phyloP scores from a whole-genome alignment of 2,329 filamentous ascomycete species.

The Venturia asperata region DNA sequence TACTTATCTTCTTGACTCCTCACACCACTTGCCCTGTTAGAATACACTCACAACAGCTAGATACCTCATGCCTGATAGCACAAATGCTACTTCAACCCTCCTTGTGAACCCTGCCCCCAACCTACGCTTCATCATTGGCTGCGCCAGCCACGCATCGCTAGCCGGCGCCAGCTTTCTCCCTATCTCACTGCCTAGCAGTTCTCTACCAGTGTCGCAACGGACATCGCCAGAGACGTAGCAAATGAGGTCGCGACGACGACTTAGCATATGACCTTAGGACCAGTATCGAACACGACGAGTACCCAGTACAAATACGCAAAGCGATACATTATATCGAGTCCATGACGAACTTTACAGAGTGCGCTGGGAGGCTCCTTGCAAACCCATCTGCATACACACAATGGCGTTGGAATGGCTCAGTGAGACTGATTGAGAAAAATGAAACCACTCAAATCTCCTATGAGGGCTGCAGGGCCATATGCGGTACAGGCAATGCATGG shows the following conservation, averaged over 20 bases:
- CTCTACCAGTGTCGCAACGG: no score
- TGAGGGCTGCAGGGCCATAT: constrained; percentile 19
- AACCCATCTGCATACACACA: constrained; percentile 4
- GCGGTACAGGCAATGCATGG: constrained; percentile 21
- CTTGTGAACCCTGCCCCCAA: background rate
- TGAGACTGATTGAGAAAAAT: constrained; percentile 19
- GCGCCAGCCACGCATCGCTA: background rate
- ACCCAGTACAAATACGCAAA: background rate
- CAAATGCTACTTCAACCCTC: background rate
- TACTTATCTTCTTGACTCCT: background rate
- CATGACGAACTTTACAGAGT: constrained; percentile 15
- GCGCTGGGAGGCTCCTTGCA: constrained; percentile 2
- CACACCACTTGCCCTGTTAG: background rate
- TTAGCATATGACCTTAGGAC: background rate
- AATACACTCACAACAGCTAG: background rate
- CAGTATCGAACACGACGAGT: background rate
- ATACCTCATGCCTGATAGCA: background rate
- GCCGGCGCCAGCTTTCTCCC: background rate
- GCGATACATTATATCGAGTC: background rate
- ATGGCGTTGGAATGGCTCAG: constrained; percentile 25
- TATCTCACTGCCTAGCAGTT: no score
- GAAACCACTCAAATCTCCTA: constrained; percentile 17
- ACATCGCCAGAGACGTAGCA: background rate
- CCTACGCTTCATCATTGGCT: background rate
- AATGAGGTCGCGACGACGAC: background rate